Percentiles rank a stretch among this genome's conserved stretches.
Conservation (phyloP, 805 yeast genomes). For the Teunomyces tritomae region DNA sequence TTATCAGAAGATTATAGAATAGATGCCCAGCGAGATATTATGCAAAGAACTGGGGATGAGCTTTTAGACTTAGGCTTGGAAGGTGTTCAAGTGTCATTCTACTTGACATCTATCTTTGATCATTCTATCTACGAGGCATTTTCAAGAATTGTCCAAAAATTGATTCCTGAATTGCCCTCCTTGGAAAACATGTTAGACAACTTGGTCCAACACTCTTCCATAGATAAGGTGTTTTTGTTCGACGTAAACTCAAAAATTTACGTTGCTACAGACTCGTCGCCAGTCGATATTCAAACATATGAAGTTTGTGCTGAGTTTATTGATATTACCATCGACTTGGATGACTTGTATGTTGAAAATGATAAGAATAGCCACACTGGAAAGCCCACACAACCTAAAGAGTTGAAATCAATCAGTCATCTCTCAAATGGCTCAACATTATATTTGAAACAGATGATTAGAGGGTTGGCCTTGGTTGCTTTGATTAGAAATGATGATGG, state of each 20-base stretch:
- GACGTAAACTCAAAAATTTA: slow-evolving; percentile 91
- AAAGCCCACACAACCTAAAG: slow-evolving; percentile 20
- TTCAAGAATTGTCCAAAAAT: slow-evolving; percentile 86
- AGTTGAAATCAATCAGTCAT: slow-evolving; percentile 65
- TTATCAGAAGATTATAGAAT: slow-evolving; percentile 88
- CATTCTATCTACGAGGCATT: slow-evolving; percentile 96
- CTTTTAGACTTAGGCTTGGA: slow-evolving; percentile 84
- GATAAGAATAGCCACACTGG: slow-evolving; percentile 21
- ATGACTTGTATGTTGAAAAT: slow-evolving; percentile 54
- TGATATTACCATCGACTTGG: slow-evolving; percentile 88
- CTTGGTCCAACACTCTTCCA: slow-evolving; percentile 81
- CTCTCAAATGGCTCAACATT: slow-evolving; percentile 82
- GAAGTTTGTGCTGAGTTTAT: slow-evolving; percentile 97
- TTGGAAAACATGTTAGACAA: slow-evolving; percentile 87
- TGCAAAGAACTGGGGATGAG: slow-evolving; percentile 94
- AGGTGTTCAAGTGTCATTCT: slow-evolving; percentile 87
- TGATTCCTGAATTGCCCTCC: slow-evolving; percentile 84
- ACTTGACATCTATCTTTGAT: slow-evolving; percentile 90
- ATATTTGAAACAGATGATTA: slow-evolving; percentile 85
- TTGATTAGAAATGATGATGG: slow-evolving; percentile 65
- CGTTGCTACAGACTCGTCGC: slow-evolving; percentile 93
- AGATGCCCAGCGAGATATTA: slow-evolving; percentile 94
- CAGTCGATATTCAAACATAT: slow-evolving; percentile 92
- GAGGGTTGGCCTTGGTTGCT: slow-evolving; percentile 90
- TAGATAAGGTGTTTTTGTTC: slow-evolving; percentile 90